Base-by-base conservation (phyloP, 306 rosid genomes). In the Citrullus colocynthis region DNA sequence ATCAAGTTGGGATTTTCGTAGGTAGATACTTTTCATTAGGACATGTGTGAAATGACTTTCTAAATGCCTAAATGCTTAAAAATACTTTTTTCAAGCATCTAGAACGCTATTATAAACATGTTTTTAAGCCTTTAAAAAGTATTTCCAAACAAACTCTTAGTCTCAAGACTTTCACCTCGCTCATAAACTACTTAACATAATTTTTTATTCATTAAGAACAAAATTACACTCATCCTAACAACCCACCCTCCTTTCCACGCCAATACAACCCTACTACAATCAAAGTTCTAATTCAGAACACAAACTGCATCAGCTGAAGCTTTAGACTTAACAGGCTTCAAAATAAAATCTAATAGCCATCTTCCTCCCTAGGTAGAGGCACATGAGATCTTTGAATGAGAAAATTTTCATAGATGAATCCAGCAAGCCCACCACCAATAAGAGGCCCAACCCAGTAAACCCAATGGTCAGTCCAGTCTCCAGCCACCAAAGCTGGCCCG, bases 381-480 rank as follows among this genome's bases (percentile, higher is more conserved):
- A 24, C 84, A 52, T 92, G 93, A 28, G 86, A 37, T 51, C 89
- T 78, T 34, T 69, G n/a, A 44, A 90, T 94, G 85, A 94, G 92
- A 86, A 90, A 89, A 64, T 78, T 87, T 56, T 92, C 96, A 24
- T 94, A 94, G 49, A 88, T 75, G 80, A 79, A 90, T 5, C 97
- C 97, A 5, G 92, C 98, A 72, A 94, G 90, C 1, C 87, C 93
- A 49, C 96, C 98, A 39, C 97, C 98, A 52, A 90, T 84, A 12
- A 92, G 91, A n/a, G 98, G 98, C 7, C 98, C 96, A 60, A 90
- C 93, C 96, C 98, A 94, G 75, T 94, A 92, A 58, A 94, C 91
- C 98, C 96, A 94, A 20, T 94, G 93, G 67, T 94, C 89, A 0
- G 97, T 92, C 97, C 96, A 94, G 60, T 87, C 78, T 56, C 96